Percentiles rank a stretch among this genome's conserved stretches.
Evolutionary conservation across 306 rosid genomes (phyloP).

Genomic region (Cucurbita moschata): DNA sequence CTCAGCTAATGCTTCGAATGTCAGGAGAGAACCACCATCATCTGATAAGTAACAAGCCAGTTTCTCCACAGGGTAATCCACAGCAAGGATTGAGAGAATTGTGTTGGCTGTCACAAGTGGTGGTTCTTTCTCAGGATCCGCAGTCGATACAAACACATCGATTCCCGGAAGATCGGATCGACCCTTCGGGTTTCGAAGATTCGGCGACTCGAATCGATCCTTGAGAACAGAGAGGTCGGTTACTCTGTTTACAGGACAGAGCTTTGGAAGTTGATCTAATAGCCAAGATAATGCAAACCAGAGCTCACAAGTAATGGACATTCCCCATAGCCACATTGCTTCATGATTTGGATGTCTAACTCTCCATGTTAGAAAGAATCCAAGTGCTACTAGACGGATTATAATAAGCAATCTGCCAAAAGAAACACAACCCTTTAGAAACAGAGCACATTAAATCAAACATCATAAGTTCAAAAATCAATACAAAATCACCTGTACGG

Average conservation of each 20-base stretch:
- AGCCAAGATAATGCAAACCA: conserved; percentile 89
- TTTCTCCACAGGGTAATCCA: conserved; percentile 71
- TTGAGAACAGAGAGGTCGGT: conserved; percentile 63
- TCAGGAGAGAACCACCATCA: conserved; percentile 73
- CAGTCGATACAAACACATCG: conserved; percentile 79
- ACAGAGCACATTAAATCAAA: not conserved
- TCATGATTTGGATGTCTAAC: conserved; percentile 62
- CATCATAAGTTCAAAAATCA: not conserved
- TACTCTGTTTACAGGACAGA: conserved; percentile 66
- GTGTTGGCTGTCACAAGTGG: conserved; percentile 81
- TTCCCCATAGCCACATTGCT: conserved; percentile 84
- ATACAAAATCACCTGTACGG: conserved; percentile 41
- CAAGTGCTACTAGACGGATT: conserved; percentile 53
- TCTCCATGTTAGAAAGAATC: conserved; percentile 69
- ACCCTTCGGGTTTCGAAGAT: conserved; percentile 70
- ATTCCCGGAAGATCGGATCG: conserved; percentile 73
- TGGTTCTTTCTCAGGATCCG: conserved; percentile 83
- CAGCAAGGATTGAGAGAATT: conserved; percentile 74
- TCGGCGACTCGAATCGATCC: conserved; percentile 58
- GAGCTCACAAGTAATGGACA: conserved; percentile 64
- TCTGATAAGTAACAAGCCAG: conserved; percentile 76
- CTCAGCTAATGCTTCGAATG: conserved; percentile 81
- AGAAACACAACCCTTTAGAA: not conserved
- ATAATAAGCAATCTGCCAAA: conserved; percentile 43
- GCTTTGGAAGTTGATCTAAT: conserved; percentile 77